Evolutionary conservation across 2,329 filamentous ascomycete genomes (phyloP).

Genomic region (Cordyceps cateniannulata): DNA sequence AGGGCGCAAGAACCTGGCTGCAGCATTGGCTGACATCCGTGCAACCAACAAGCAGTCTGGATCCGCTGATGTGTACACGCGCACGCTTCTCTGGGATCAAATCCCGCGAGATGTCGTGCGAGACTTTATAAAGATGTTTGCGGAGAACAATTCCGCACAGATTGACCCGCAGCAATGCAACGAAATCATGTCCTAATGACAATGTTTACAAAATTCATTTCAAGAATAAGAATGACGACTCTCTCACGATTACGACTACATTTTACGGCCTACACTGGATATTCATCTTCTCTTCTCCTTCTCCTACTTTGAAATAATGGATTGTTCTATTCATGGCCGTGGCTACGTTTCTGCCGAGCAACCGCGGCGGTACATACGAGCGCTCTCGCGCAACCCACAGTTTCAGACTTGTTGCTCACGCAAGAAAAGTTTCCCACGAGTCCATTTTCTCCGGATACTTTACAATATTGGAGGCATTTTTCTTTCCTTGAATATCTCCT

Average conservation of each 20-base stretch:
- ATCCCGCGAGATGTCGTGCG: conserved; percentile 87
- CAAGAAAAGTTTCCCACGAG: conserved; percentile 22
- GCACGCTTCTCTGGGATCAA: conserved; percentile 89
- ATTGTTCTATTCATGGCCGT: conserved; percentile 15
- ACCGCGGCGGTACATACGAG: conserved; percentile 23
- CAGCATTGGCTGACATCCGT: conserved; percentile 75
- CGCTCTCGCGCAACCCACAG: conserved; percentile 23
- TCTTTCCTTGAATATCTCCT: conserved; percentile 23
- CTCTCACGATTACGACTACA: conserved; percentile 30
- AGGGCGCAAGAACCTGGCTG: conserved; percentile 68
- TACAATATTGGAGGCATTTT: conserved; percentile 19
- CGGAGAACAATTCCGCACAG: conserved; percentile 57
- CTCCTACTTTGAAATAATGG: conserved; percentile 12
- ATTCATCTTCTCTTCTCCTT: conserved; percentile 15
- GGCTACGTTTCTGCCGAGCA: conserved; percentile 17
- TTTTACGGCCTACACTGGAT: conserved; percentile 15
- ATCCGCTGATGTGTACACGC: conserved; percentile 84
- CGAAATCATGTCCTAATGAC: conserved; percentile 34
- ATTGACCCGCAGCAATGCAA: conserved; percentile 36
- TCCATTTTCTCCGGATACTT: conserved; percentile 23
- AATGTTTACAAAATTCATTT: conserved; percentile 23
- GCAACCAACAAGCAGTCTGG: conserved; percentile 58
- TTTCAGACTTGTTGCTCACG: conserved; percentile 44
- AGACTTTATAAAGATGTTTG: conserved; percentile 87
- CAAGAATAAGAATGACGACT: conserved; percentile 13